Base-by-base conservation (phyloP, 192 early-diverging fungal species). In the Phycomyces nitens region DNA sequence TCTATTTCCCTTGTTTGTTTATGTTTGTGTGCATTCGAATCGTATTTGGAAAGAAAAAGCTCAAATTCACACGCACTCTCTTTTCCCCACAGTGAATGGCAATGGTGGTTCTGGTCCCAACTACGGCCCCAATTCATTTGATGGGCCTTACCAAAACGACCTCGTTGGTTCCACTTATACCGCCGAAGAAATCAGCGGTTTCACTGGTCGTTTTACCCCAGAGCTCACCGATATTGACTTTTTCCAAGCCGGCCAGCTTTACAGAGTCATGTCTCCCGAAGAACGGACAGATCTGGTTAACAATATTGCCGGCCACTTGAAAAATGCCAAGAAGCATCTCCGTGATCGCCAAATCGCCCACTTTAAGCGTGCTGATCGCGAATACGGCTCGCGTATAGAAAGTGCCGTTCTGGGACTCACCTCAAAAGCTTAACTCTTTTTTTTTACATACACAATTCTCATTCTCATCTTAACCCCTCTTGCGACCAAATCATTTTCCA, bases 301-400 rank as follows among this genome's bases (percentile, higher is more conserved):
- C 26, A 86, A 86, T 74, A 84, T 89, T 75, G 84, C 84, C 34
- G 75, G 72, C 22, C 75, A 81, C 24, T 72, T 91, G 58, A 85
- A 82, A 62, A 74, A 82, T 53, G 80, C 82, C 56, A 87, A 87
- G 51, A 74, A 81, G 42, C 79, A 84, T 57, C 88, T 91, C 64
- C 82, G 83, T 65, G 79, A 84, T 68, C 83, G 85, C 56, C 86
- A 89, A 78, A 80, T 91, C 60, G 75, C 69, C 27, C 78, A 84
- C 75, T 91, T 91, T 75, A 82, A 79, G 77, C 86, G 85, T 56
- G 87, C 89, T 18, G 86, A 89, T 72, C 79, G 81, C 20, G 87
- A 89, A 63, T 91, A 88, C 66, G 89, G 87, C 44, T 77, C 76
- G 42, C 84, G 86, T 40, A 81, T 89, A 24, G 86, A 88, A 70